Percentiles rank a stretch among this genome's conserved stretches.
phyloP scores from a whole-genome alignment of 2,329 filamentous ascomycete species.

The Diplodia intermedia region DNA sequence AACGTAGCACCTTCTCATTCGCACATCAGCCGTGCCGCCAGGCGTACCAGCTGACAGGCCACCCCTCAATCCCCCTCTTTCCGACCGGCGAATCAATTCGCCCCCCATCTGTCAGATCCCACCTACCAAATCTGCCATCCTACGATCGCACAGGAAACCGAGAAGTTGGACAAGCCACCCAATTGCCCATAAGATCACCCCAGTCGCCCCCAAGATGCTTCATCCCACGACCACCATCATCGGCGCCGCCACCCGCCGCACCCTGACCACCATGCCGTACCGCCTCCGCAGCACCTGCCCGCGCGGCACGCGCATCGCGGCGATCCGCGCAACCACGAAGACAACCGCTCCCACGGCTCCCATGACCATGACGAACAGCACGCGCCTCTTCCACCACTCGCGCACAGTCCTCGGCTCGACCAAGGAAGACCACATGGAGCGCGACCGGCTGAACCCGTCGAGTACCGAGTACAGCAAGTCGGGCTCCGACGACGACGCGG shows the following conservation, averaged over 20 bases:
- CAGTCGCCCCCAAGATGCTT: neutral
- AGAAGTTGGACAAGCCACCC: neutral
- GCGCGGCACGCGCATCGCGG: conserved; percentile 27
- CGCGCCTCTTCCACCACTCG: conserved; percentile 5
- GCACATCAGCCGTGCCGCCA: neutral
- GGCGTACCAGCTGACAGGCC: conserved; percentile 13
- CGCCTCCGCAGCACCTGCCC: conserved; percentile 24
- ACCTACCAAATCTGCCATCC: conserved; percentile 1
- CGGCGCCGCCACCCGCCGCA: neutral
- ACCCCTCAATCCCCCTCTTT: conserved; percentile 3
- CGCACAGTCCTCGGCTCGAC: conserved; percentile 26
- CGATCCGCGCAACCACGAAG: neutral
- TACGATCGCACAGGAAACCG: neutral
- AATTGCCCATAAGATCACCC: neutral
- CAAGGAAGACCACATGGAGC: conserved; percentile 54
- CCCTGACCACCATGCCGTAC: neutral
- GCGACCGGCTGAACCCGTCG: conserved; percentile 68
- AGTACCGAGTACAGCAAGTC: conserved; percentile 72
- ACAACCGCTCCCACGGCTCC: neutral
- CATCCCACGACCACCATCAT: neutral
- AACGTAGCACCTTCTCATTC: neutral
- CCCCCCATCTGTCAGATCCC: neutral
- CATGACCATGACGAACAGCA: neutral
- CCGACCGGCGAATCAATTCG: conserved; percentile 14
- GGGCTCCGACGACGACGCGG: conserved; percentile 67